Percentiles rank a stretch among this genome's conserved stretches.
These are phyloP conservation scores for Amorphotheca resinae DNA, from an alignment of 495 filamentous ascomycete genomes.

Conservation along the genomic window DNA sequence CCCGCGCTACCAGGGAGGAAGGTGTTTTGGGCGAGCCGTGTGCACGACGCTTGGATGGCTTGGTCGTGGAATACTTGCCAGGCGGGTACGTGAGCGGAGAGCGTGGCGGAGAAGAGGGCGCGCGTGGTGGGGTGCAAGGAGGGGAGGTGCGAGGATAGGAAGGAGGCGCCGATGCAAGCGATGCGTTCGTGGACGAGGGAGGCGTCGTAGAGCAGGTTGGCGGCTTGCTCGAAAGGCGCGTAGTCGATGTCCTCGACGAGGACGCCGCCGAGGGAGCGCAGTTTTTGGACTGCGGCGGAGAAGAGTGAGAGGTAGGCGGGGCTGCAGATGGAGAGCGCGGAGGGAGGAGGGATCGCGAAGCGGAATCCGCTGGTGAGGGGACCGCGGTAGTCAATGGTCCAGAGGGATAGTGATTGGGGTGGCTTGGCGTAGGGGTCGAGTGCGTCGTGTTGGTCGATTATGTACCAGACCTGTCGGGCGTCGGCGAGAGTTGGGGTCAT, in stretches of 20 bases:
- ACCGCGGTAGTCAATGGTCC: conserved; percentile 36
- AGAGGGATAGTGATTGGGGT: conserved; percentile 18
- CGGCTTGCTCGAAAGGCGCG: conserved; percentile 40
- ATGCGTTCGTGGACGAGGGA: conserved; percentile 47
- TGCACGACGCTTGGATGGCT: conserved; percentile 32
- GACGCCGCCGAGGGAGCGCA: conserved; percentile 38
- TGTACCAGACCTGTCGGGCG: conserved; percentile 43
- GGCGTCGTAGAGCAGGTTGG: conserved; percentile 45
- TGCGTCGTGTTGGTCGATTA: conserved; percentile 39
- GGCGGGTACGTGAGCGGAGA: conserved; percentile 32
- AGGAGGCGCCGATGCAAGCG: conserved; percentile 15
- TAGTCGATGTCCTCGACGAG: conserved; percentile 41
- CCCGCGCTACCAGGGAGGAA: conserved; percentile 32
- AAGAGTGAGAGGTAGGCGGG: conserved; percentile 35
- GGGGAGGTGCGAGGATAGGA: conserved; percentile 11
- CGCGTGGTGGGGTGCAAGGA: conserved; percentile 42
- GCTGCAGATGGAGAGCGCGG: conserved; percentile 35
- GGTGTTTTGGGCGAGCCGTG: conserved; percentile 31
- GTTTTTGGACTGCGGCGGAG: conserved; percentile 27
- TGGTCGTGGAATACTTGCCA: conserved; percentile 47
- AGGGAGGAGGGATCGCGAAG: conserved; percentile 40
- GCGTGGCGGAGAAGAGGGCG: conserved; percentile 34
- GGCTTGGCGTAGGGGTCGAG: conserved; percentile 46
- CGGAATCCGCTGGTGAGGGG: conserved; percentile 31
- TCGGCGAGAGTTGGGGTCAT: conserved; percentile 42